These are phyloP conservation scores for Mycena filopes DNA, from an alignment of 768 basidiomycete species.

Conservation along the genomic window DNA sequence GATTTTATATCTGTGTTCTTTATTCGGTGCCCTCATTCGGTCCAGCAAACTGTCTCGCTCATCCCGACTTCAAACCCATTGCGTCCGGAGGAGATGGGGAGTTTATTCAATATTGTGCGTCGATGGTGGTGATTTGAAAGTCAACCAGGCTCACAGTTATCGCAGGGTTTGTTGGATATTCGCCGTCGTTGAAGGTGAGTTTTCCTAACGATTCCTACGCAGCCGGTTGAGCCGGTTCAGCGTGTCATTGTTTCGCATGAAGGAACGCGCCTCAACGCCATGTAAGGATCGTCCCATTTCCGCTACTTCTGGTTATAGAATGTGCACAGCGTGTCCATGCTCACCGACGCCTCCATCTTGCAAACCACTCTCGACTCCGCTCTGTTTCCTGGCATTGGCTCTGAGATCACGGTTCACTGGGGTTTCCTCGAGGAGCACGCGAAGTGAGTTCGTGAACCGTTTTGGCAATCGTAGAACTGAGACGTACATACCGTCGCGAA, in stretches of 20 bases:
- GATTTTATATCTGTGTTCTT: background rate
- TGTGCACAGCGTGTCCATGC: conserved; percentile 33
- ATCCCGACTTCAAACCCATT: conserved; percentile 53
- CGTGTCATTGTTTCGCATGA: conserved; percentile 52
- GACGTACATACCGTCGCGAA: conserved; percentile 29
- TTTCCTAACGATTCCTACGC: background rate
- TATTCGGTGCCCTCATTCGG: background rate
- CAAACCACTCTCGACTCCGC: conserved; percentile 45
- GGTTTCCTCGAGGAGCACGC: conserved; percentile 61
- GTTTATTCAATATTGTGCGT: conserved; percentile 51
- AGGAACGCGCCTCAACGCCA: conserved; percentile 46
- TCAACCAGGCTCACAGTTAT: background rate
- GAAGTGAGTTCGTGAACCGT: conserved; percentile 43
- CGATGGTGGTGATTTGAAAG: background rate
- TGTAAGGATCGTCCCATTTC: conserved; percentile 14
- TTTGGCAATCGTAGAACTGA: background rate
- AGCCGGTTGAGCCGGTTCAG: background rate
- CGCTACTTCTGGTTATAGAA: background rate
- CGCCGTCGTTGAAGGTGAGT: conserved; percentile 44
- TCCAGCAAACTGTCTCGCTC: conserved; percentile 51
- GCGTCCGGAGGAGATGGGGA: conserved; percentile 60
- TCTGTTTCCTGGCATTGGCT: conserved; percentile 62
- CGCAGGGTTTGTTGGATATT: conserved; percentile 66
- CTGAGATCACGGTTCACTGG: conserved; percentile 53
- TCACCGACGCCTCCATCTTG: conserved; percentile 57